Evolutionary conservation across 345 rosid species (phyloP).

Genomic region (Ceriops decandra): DNA sequence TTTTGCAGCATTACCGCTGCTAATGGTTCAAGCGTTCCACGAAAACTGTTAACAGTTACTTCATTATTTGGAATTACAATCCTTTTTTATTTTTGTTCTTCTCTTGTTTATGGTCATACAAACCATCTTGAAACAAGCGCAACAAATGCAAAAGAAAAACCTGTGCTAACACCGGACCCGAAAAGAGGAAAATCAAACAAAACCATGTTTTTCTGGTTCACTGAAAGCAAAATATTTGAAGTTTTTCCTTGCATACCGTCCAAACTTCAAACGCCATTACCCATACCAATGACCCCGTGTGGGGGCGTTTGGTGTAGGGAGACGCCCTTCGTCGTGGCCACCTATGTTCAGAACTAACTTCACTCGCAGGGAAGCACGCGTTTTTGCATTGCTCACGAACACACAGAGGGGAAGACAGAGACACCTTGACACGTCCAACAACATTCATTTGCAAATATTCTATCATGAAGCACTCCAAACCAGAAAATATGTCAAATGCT

Average conservation of each 20-base stretch:
- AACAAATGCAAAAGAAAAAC: neutral
- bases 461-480: neutral
- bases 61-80: no score
- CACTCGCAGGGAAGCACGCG: no score
- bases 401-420: neutral
- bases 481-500: neutral
- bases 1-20: no score
- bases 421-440: neutral
- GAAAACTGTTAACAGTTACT: no score
- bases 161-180: neutral
- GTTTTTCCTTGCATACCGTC: neutral
- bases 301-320: no score
- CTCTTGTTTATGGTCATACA: neutral
- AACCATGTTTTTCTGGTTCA: neutral
- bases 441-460: neutral
- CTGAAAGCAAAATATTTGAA: neutral
- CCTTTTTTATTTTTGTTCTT: no score
- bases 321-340: no score
- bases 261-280: neutral
- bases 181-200: neutral
- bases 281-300: neutral
- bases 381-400: neutral
- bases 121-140: neutral
- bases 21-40: no score
- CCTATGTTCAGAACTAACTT: no score